These are phyloP conservation scores for Candida pseudofarinosa DNA, from an alignment of 805 yeast genomes.

Conservation along the genomic window DNA sequence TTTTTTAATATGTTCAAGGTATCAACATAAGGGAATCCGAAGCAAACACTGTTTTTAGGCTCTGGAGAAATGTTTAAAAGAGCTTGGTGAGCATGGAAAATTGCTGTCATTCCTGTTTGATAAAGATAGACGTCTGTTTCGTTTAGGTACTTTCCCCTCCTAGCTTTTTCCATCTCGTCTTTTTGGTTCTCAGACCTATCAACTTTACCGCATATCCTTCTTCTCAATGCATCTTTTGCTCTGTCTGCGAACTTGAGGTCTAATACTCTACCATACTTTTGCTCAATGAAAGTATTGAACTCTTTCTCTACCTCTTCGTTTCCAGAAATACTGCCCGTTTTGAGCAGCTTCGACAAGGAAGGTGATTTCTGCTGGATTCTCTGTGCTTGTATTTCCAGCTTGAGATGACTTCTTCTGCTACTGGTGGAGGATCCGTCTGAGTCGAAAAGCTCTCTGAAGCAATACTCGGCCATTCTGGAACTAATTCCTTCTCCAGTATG, in stretches of 20 bases:
- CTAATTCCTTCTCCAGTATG: conserved; percentile 97
- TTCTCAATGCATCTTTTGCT: conserved; percentile 70
- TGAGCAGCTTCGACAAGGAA: conserved; percentile 25
- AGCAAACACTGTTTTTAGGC: conserved; percentile 72
- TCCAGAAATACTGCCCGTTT: conserved; percentile 16
- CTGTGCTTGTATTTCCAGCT: conserved; percentile 35
- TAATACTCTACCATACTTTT: conserved; percentile 84
- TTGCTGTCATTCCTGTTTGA: conserved; percentile 92
- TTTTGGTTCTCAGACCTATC: conserved; percentile 32
- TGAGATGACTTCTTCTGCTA: conserved; percentile 10
- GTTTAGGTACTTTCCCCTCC: conserved; percentile 28
- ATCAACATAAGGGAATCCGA: conserved; percentile 95
- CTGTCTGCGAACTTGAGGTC: conserved; percentile 71
- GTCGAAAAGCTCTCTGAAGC: conserved; percentile 53
- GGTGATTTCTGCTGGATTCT: conserved; percentile 29
- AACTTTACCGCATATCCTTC: conserved; percentile 69
- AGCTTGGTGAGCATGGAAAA: conserved; percentile 74
- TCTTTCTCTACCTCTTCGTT: conserved; percentile 44
- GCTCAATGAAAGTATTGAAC: conserved; percentile 70
- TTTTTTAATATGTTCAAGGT: conserved; percentile 80
- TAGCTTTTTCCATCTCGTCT: conserved; percentile 24
- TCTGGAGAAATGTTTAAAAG: conserved; percentile 26
- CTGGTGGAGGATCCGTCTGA: conserved; percentile 7
- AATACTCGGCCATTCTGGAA: conserved; percentile 83
- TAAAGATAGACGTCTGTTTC: conserved; percentile 75